Percentiles rank a stretch among this genome's conserved stretches.
These are phyloP conservation scores for Globisporangium alternatum DNA, from an alignment of 352 stramenopile species.

Conservation along the genomic window DNA sequence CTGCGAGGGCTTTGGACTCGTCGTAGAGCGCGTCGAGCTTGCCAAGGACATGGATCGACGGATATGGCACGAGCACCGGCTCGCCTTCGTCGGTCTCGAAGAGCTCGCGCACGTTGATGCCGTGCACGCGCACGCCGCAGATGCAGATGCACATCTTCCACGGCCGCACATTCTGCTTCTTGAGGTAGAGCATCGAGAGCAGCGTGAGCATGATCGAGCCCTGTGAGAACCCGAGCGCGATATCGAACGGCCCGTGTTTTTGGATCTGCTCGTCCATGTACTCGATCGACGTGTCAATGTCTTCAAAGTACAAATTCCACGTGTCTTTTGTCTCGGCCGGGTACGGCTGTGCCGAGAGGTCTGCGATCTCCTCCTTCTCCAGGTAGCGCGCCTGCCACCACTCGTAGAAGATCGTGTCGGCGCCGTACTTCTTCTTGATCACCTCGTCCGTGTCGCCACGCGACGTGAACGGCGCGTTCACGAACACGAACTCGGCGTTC, in stretches of 20 bases:
- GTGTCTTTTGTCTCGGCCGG: slow-evolving; percentile 18
- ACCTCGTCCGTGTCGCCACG: slow-evolving; percentile 23
- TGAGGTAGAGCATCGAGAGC: slow-evolving; percentile 33
- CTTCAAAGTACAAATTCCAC: slow-evolving; percentile 34
- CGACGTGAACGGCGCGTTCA: slow-evolving; percentile 34
- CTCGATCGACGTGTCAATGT: slow-evolving; percentile 33
- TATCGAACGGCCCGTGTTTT: slow-evolving; percentile 40
- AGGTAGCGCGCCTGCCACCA: slow-evolving; percentile 39
- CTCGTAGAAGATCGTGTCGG: slow-evolving; percentile 43
- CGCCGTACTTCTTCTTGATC: slow-evolving; percentile 22
- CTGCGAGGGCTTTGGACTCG: slow-evolving; percentile 34
- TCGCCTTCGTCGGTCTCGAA: slow-evolving; percentile 29
- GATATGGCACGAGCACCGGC: slow-evolving; percentile 20
- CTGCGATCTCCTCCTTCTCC: slow-evolving; percentile 19
- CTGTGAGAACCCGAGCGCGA: slow-evolving; percentile 58
- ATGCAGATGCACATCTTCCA: slow-evolving; percentile 51
- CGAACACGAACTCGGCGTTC: slow-evolving; percentile 39
- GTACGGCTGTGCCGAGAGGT: slow-evolving; percentile 19
- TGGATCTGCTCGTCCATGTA: slow-evolving; percentile 41
- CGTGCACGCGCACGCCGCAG: slow-evolving; percentile 33
- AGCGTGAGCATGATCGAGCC: slow-evolving; percentile 44
- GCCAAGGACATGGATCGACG: slow-evolving; percentile 56
- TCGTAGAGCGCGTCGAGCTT: slow-evolving; percentile 47
- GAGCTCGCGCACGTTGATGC: slow-evolving; percentile 31
- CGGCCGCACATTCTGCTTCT: slow-evolving; percentile 24